Conservation (phyloP, 2,329 filamentous ascomycete species). For the Chrysoporthe austroafricana region DNA sequence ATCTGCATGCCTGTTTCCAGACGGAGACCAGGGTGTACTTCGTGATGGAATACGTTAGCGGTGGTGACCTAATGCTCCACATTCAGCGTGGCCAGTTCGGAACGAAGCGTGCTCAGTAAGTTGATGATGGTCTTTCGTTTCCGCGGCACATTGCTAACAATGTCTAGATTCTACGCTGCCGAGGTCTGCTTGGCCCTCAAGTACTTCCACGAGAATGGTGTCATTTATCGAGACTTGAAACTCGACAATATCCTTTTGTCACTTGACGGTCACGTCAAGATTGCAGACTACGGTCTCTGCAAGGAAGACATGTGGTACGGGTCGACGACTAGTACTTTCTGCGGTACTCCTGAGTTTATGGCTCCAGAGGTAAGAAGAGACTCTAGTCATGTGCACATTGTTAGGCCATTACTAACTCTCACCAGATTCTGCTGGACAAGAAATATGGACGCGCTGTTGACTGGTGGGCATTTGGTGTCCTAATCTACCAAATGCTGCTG, state of each 20-base stretch:
- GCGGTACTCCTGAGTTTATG: conserved; percentile 99
- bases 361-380: conserved; percentile 77
- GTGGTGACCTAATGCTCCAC: conserved; percentile 98
- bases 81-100: conserved; percentile 97
- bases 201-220: conserved; percentile 99
- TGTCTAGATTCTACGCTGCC: conserved; percentile 86
- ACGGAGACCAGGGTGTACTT: conserved; percentile 98
- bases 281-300: conserved; percentile 97
- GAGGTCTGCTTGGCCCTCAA: conserved; percentile 97
- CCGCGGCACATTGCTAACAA: conserved; percentile 28
- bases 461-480: conserved; percentile 99
- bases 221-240: conserved; percentile 98
- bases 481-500: conserved; percentile 99
- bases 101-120: conserved; percentile 91
- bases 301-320: conserved; percentile 99
- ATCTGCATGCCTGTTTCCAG: conserved; percentile 96
- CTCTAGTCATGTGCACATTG: conserved; percentile 1
- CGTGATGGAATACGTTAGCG: conserved; percentile 99
- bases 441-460: conserved; percentile 97
- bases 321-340: conserved; percentile 96
- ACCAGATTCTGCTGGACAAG: conserved; percentile 91
- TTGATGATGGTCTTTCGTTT: conserved; percentile 32
- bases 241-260: conserved; percentile 90
- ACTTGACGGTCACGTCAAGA: conserved; percentile 96
- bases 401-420: background rate